Conservation (phyloP, 2,329 filamentous ascomycete genomes). For the Penicillium sp. region DNA sequence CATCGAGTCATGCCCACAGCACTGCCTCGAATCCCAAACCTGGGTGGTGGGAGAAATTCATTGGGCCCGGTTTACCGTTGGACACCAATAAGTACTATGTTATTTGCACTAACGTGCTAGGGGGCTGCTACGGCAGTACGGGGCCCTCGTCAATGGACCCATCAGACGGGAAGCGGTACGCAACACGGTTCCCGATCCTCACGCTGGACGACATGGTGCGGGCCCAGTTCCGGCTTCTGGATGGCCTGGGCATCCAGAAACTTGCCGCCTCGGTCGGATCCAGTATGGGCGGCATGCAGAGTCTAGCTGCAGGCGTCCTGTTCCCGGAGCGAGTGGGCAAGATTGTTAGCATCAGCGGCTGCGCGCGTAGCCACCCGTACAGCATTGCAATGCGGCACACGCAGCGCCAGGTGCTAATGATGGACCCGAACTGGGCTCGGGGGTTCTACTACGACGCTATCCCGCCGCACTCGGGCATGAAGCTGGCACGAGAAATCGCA, state of each 20-base stretch:
- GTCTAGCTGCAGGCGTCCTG: constrained; percentile 77
- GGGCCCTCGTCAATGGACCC: constrained; percentile 87
- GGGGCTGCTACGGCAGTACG: constrained; percentile 93
- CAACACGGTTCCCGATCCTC: constrained; percentile 90
- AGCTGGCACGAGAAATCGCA: constrained; percentile 92
- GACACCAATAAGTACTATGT: constrained; percentile 91
- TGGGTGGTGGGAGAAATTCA: constrained; percentile 99
- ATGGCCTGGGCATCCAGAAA: constrained; percentile 69
- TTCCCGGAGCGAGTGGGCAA: constrained; percentile 78
- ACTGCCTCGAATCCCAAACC: constrained; percentile 81
- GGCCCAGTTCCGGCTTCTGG: constrained; percentile 86
- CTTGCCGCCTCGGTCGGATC: constrained; percentile 91
- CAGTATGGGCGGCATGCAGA: constrained; percentile 99
- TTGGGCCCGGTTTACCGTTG: constrained; percentile 77
- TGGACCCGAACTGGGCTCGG: constrained; percentile 95
- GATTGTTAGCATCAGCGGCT: constrained; percentile 87
- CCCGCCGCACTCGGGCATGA: constrained; percentile 95
- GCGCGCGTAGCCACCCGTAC: constrained; percentile 91
- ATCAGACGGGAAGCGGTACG: constrained; percentile 81
- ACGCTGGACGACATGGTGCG: constrained; percentile 98
- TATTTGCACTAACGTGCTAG: constrained; percentile 94
- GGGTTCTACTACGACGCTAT: constrained; percentile 89
- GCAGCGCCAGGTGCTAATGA: constrained; percentile 96
- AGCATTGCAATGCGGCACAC: constrained; percentile 98
- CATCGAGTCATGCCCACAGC: constrained; percentile 95